phyloP scores from a whole-genome alignment of 352 stramenopile species.

The Globisporangium heterothallicum region DNA sequence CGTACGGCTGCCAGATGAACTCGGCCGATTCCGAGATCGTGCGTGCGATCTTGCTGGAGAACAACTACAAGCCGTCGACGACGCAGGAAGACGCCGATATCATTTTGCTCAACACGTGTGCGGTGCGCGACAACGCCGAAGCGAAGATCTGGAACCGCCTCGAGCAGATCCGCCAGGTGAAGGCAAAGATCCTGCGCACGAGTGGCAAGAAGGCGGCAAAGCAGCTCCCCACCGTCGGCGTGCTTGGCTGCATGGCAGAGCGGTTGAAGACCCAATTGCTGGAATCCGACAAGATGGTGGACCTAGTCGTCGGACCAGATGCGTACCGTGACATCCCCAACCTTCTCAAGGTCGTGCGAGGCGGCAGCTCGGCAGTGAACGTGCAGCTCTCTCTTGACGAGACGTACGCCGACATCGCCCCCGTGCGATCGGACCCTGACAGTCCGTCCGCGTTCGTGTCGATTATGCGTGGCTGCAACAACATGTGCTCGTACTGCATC shows the following conservation, averaged over 20 bases:
- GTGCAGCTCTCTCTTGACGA: conserved; percentile 96
- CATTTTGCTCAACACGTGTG: conserved; percentile 98
- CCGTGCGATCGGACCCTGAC: conserved; percentile 83
- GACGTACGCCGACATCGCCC: conserved; percentile 98
- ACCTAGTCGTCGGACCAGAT: conserved; percentile 98
- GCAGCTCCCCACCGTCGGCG: conserved; percentile 84
- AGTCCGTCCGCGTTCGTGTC: conserved; percentile 94
- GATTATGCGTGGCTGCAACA: conserved; percentile 99
- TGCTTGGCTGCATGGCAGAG: conserved; percentile 99
- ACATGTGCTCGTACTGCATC: conserved; percentile 99
- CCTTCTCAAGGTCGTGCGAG: conserved; percentile 86
- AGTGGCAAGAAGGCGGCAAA: conserved; percentile 49
- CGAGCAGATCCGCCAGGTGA: conserved; percentile 70
- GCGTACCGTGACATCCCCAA: conserved; percentile 97
- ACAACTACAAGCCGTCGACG: conserved; percentile 51
- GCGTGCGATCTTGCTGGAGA: conserved; percentile 86
- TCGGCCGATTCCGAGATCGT: conserved; percentile 98
- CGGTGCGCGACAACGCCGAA: conserved; percentile 99
- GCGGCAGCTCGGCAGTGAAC: conserved; percentile 85
- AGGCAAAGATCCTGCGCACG: conserved; percentile 54
- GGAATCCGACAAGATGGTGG: conserved; percentile 91
- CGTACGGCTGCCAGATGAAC: conserved; percentile 99
- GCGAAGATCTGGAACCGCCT: conserved; percentile 89
- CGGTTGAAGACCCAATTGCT: conserved; percentile 96
- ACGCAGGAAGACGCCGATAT: conserved; percentile 87